Evolutionary conservation across 805 yeast genomes (phyloP).

Genomic region (Candida vartiovaarae): DNA sequence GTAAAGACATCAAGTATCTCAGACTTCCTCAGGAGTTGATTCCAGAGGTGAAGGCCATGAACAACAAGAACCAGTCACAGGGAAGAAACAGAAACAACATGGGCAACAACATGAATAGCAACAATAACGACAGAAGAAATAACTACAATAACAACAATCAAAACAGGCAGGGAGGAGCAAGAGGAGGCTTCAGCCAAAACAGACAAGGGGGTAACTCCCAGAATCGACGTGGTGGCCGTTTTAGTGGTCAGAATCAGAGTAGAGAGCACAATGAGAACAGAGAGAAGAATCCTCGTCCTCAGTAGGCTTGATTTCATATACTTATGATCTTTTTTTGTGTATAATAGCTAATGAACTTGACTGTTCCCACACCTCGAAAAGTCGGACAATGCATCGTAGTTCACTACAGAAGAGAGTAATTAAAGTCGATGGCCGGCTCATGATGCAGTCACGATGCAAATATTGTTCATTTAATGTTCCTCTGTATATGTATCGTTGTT

Average conservation of each 20-base stretch:
- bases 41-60: conserved; percentile 67
- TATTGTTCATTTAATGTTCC: too few species aligned
- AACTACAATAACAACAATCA: conserved; percentile 17
- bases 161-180: conserved; percentile 11
- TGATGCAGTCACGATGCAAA: too few species aligned
- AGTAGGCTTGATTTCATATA: not conserved
- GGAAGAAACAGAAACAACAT: conserved; percentile 35
- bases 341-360: not conserved
- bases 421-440: too few species aligned
- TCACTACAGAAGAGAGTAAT: too few species aligned
- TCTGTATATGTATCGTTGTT: too few species aligned
- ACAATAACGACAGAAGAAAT: conserved; percentile 25
- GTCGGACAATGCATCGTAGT: too few species aligned
- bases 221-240: not conserved
- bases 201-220: conserved; percentile 1
- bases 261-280: too few species aligned
- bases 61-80: conserved; percentile 42
- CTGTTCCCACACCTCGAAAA: not conserved
- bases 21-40: conserved; percentile 72
- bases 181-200: conserved; percentile 8
- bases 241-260: not conserved
- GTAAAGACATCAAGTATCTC: conserved; percentile 73
- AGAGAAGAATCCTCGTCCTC: too few species aligned
- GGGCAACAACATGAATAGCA: conserved; percentile 32
- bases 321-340: not conserved